A percentile compares a stretch with the other conserved stretches of the same genome.
These are phyloP conservation scores for Gaeumannomyces tritici DNA, from an alignment of 2,329 filamentous ascomycete genomes.

Conservation along the genomic window DNA sequence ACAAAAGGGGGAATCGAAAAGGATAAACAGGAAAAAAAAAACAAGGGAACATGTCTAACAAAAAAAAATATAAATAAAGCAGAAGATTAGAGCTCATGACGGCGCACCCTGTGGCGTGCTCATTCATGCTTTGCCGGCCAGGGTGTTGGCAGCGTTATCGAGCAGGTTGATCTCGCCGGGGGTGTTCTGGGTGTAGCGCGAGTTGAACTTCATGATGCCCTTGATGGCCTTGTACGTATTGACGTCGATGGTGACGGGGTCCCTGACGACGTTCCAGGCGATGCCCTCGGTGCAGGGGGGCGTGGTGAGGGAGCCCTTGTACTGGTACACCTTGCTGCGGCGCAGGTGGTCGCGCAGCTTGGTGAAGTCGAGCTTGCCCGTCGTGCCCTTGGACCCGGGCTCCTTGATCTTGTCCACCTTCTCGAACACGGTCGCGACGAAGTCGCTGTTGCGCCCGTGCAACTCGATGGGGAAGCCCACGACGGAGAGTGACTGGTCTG, in stretches of 20 bases:
- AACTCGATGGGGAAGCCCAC: slow-evolving; percentile 27
- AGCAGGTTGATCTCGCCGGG: slow-evolving; percentile 35
- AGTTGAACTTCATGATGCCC: slow-evolving; percentile 44
- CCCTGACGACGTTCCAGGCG: slow-evolving; percentile 38
- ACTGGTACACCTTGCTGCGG: slow-evolving; percentile 16
- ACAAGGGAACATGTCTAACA: no score
- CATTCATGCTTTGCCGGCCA: neutral
- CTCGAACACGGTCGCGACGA: slow-evolving; percentile 26
- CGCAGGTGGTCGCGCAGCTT: slow-evolving; percentile 12
- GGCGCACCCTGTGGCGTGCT: no score
- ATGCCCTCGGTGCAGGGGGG: slow-evolving; percentile 52
- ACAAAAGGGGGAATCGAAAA: neutral
- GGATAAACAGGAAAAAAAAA: neutral
- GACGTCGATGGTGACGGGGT: slow-evolving; percentile 36
- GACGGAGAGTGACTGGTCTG: slow-evolving; percentile 23
- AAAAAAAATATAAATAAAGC: neutral
- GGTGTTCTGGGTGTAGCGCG: slow-evolving; percentile 41
- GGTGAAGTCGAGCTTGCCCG: slow-evolving; percentile 30
- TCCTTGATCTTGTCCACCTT: slow-evolving; percentile 26
- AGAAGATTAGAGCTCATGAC: neutral
- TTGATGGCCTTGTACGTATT: slow-evolving; percentile 41
- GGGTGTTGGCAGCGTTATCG: slow-evolving; percentile 4
- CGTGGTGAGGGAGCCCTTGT: slow-evolving; percentile 51
- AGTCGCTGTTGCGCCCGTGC: slow-evolving; percentile 12
- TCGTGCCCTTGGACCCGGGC: slow-evolving; percentile 26